A percentile compares a stretch with the other conserved stretches of the same genome.
These are phyloP conservation scores for Podospora pseudocomata DNA, from an alignment of 495 filamentous ascomycete genomes.

Conservation along the genomic window DNA sequence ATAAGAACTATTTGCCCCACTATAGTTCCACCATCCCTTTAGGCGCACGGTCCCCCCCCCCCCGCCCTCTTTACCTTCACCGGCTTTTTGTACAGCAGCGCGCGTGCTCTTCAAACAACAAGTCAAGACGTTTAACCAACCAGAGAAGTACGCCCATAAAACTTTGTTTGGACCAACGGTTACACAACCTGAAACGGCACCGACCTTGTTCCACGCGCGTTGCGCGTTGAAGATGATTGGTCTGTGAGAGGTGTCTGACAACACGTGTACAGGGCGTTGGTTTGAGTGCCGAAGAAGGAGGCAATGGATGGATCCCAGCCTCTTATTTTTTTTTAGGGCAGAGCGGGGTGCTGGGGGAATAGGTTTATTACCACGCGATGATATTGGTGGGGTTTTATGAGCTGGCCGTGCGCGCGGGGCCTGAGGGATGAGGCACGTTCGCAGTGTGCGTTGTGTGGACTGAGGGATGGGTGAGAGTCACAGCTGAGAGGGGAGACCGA, in stretches of 20 bases:
- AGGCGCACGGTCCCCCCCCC: background rate
- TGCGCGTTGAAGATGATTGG: background rate
- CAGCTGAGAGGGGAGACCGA: too few relatives aligned
- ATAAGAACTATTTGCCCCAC: conserved; percentile 2
- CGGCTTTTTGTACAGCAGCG: background rate
- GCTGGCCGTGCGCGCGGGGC: too few relatives aligned
- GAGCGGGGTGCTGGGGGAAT: too few relatives aligned
- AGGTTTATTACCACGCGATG: too few relatives aligned
- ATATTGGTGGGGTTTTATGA: too few relatives aligned
- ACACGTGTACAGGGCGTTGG: background rate
- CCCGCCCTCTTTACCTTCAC: background rate
- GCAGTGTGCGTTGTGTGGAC: too few relatives aligned
- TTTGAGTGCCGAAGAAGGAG: background rate
- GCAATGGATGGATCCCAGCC: background rate
- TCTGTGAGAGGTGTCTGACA: background rate
- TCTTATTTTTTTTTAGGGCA: background rate
- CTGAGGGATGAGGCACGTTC: too few relatives aligned
- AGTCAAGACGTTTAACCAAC: background rate
- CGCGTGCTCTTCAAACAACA: background rate
- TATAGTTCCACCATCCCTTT: background rate
- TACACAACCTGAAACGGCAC: background rate
- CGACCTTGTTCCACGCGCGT: background rate
- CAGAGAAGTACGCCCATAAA: background rate
- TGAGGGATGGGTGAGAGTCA: too few relatives aligned
- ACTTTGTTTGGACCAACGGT: background rate